Evolutionary conservation across 352 stramenopile genomes (phyloP), one percentile per base, ranked within the genome.

Genomic region (Plasmopara muralis): DNA sequence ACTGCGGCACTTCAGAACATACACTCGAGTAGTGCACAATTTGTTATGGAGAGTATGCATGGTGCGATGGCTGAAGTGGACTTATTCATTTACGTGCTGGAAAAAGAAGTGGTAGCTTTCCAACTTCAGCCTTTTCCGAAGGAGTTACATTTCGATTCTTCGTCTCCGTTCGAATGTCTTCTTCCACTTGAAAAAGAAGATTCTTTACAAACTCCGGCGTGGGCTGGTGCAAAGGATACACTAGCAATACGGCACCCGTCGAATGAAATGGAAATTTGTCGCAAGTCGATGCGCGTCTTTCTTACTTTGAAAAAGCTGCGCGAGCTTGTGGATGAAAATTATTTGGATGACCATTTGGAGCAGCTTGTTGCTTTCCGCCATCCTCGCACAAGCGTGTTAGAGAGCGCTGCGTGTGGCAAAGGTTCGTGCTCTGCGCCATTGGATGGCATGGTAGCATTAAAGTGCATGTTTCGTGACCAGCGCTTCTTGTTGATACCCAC

Each of bases 1-100:
- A 50, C 55, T 14, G 46, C 66, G 9, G 47, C 47, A 10, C 62
- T 90, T 0, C 65, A 78, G 29, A 64, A 80, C 7, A 68, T 87
- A 31, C 75, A 87, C 57, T 90, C 77, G 20, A 73, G 70, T 18
- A 81, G 71, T 48, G 75, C 80, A 9, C 74, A 88, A 39, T 51
- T 83, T 20, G 80, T 90, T 10, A 90, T 90, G 80, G 74, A 86
- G 47, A 90, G 77, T 57, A 90, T 90, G 75, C 74, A 75, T n/a
- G 80, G 80, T 16, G 64, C 70, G 0, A 88, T 90, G 80, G 62
- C 77, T 12, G 80, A 90, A 61, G 70, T 88, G 5, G 80, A 90
- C 50, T 48, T 89, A 14, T 91, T 91, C 37, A 71, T 91, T 53
- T 89, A 87, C 60, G 76, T 89, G 38, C 48, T 91, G 14, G 81